Conservation (phyloP, 352 stramenopile genomes). For the Phytophthora palmivora region DNA sequence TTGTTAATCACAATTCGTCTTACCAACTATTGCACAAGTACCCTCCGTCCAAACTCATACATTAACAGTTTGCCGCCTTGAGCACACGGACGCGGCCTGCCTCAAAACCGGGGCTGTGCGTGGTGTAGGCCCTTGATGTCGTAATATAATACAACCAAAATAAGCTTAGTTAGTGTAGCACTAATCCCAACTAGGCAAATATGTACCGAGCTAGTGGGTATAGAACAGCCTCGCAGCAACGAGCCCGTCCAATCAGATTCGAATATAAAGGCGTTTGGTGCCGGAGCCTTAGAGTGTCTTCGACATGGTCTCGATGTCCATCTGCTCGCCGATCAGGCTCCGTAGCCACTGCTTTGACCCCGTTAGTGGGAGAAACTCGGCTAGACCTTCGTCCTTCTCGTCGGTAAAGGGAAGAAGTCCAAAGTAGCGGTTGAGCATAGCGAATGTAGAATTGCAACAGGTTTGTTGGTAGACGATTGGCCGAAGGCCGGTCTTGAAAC, state of each 20-base stretch:
- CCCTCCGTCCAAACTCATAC: too few relatives aligned
- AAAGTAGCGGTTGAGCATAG: slow-evolving; percentile 6
- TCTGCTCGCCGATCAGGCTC: not conserved
- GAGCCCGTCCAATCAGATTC: slow-evolving; percentile 18
- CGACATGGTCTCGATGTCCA: slow-evolving; percentile 8
- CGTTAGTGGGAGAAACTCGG: not conserved
- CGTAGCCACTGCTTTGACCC: not conserved
- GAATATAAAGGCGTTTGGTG: slow-evolving; percentile 1
- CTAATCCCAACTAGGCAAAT: too few relatives aligned
- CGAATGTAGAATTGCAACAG: slow-evolving; percentile 1
- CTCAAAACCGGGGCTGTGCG: too few relatives aligned
- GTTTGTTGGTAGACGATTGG: slow-evolving; percentile 5
- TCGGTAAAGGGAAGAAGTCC: slow-evolving; percentile 6
- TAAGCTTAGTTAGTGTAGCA: too few relatives aligned
- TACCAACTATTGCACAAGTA: too few relatives aligned
- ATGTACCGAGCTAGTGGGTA: too few relatives aligned
- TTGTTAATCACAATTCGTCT: too few relatives aligned
- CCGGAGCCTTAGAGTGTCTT: slow-evolving; percentile 3
- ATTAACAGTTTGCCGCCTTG: too few relatives aligned
- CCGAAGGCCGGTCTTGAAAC: slow-evolving; percentile 2
- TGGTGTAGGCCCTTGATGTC: too few relatives aligned
- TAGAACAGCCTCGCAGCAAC: too few relatives aligned
- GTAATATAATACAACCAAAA: too few relatives aligned
- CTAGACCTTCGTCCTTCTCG: not conserved
- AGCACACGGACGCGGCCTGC: too few relatives aligned